Conservation (phyloP, 2,329 filamentous ascomycete species). For the Pezicula carpinea region DNA sequence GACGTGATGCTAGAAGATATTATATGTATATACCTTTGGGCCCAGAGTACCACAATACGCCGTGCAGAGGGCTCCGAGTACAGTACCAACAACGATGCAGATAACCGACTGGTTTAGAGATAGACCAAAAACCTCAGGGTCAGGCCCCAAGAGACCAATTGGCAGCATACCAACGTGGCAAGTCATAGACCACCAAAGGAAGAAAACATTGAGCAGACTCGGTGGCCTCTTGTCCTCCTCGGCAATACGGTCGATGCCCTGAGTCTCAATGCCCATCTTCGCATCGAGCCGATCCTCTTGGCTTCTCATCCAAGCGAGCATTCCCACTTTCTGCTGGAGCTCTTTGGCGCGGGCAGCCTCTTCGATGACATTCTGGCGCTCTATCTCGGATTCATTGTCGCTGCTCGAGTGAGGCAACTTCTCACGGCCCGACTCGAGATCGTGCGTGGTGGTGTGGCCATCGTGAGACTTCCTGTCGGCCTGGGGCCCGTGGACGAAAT, state of each 20-base stretch:
- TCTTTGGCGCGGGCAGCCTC: conserved; percentile 15
- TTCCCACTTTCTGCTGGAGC: conserved; percentile 15
- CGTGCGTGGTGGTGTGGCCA: conserved; percentile 11
- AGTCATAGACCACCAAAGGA: conserved; percentile 39
- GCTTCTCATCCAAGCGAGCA: conserved; percentile 24
- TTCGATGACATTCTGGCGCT: not conserved
- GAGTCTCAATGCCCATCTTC: conserved; percentile 41
- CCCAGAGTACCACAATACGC: conserved; percentile 37
- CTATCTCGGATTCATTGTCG: conserved; percentile 11
- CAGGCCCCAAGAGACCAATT: conserved; percentile 41
- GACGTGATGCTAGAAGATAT: not conserved
- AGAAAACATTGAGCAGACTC: conserved; percentile 36
- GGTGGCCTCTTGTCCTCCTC: conserved; percentile 38
- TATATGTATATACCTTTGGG: conserved; percentile 30
- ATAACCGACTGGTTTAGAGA: conserved; percentile 38
- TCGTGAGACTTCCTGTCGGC: conserved; percentile 18
- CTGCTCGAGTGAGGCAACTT: not conserved
- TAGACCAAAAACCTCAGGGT: conserved; percentile 40
- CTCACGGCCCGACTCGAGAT: conserved; percentile 16
- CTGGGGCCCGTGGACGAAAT: conserved; percentile 25
- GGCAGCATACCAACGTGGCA: conserved; percentile 34
- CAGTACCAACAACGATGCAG: conserved; percentile 34
- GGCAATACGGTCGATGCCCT: conserved; percentile 41
- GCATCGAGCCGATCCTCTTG: conserved; percentile 38
- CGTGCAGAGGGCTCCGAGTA: conserved; percentile 36